phyloP scores from a whole-genome alignment of 2,329 filamentous ascomycete genomes.

The Waltergamsia citrina region DNA sequence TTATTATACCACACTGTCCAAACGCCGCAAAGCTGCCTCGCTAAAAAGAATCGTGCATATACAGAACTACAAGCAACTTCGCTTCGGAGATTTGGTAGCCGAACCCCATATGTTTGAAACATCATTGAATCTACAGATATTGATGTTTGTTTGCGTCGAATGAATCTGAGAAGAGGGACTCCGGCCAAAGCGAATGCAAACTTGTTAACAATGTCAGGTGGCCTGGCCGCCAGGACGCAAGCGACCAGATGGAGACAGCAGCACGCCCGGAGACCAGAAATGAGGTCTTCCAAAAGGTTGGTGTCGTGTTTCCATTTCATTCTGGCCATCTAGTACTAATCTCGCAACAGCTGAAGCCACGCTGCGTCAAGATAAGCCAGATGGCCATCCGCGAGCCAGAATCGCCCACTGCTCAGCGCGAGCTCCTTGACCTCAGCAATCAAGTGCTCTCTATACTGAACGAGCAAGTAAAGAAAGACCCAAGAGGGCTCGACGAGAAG shows the following conservation, averaged over 20 bases:
- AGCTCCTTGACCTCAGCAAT: conserved; percentile 34
- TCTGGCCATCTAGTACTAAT: conserved; percentile 4
- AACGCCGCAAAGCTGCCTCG: too few relatives aligned
- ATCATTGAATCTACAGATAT: too few relatives aligned
- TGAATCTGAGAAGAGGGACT: too few relatives aligned
- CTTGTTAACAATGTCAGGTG: too few relatives aligned
- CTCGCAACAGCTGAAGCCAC: conserved; percentile 47
- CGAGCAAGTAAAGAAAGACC: conserved; percentile 30
- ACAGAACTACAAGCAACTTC: too few relatives aligned
- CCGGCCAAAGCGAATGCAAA: too few relatives aligned
- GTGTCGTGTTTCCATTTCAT: neutral
- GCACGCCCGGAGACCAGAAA: conserved; percentile 14
- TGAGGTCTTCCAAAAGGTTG: conserved; percentile 20
- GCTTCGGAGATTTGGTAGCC: too few relatives aligned
- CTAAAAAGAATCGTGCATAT: too few relatives aligned
- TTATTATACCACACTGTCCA: too few relatives aligned
- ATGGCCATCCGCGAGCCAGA: conserved; percentile 39
- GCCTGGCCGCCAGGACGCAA: neutral
- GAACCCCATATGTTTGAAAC: too few relatives aligned
- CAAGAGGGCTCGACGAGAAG: conserved; percentile 59
- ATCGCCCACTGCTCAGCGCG: conserved; percentile 27
- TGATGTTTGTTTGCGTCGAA: too few relatives aligned
- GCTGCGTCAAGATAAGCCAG: conserved; percentile 50
- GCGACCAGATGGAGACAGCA: conserved; percentile 13
- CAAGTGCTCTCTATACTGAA: conserved; percentile 37